Evolutionary conservation across 495 filamentous ascomycete genomes (phyloP).

Genomic region (Hypoxylon subgilvum): DNA sequence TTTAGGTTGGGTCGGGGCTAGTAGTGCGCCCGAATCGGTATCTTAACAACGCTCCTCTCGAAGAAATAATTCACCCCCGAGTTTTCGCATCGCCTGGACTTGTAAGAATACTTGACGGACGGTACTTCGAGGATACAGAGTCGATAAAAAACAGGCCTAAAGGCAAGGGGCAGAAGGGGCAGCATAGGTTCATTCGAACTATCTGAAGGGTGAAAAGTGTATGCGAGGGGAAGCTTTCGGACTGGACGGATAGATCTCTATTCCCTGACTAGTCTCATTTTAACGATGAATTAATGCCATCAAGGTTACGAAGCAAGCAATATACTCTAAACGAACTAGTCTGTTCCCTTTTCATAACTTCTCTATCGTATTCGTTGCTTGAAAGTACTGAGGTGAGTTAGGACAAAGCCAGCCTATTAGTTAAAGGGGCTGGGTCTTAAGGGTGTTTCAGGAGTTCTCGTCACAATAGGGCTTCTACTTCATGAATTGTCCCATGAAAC

Average conservation of each 20-base stretch:
- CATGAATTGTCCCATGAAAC: too few species aligned
- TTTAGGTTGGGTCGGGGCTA: background rate
- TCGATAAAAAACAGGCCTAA: background rate
- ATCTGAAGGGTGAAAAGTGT: slow-evolving; percentile 9
- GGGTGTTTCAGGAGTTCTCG: too few species aligned
- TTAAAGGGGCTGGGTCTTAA: too few species aligned
- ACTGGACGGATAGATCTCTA: slow-evolving; percentile 18
- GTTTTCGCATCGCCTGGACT: background rate
- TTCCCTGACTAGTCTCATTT: slow-evolving; percentile 5
- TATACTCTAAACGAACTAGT: background rate
- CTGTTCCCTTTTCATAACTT: background rate
- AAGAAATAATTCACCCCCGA: slow-evolving; percentile 1
- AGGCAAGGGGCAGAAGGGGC: too few species aligned
- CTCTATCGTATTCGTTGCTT: background rate
- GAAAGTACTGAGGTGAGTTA: too few species aligned
- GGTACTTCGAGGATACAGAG: too few species aligned
- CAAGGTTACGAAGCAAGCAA: background rate
- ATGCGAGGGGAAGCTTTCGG: background rate
- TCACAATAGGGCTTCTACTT: too few species aligned
- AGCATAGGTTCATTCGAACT: too few species aligned
- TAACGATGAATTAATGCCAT: slow-evolving; percentile 6
- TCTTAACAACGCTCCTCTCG: background rate
- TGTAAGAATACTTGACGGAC: slow-evolving; percentile 1
- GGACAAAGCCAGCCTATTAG: too few species aligned
- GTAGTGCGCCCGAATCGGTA: background rate